These are phyloP conservation scores for Pogostemon cablin DNA, from an alignment of 257 asterid species.

Conservation along the genomic window DNA sequence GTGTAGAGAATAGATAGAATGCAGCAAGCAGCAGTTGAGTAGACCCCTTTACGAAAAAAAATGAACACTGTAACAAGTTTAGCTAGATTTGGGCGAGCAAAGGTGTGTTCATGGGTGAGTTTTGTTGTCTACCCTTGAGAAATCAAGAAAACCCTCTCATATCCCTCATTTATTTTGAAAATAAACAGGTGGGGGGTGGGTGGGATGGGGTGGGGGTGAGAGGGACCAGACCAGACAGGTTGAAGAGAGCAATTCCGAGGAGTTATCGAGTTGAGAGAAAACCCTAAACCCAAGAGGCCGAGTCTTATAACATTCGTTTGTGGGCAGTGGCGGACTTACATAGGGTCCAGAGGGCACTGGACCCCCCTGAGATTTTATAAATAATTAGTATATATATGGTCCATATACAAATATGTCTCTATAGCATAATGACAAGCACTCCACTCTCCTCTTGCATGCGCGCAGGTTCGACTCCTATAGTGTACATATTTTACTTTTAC, in stretches of 20 bases:
- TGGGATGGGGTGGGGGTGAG: not conserved
- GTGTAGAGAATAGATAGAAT: too few relatives aligned
- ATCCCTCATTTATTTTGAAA: not conserved
- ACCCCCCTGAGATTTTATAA: too few relatives aligned
- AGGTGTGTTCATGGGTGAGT: not conserved
- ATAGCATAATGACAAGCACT: too few relatives aligned
- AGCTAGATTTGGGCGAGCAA: constrained; percentile 1
- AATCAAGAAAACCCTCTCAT: not conserved
- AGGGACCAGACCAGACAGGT: constrained; percentile 14
- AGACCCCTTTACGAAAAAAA: too few relatives aligned
- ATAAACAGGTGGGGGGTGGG: not conserved
- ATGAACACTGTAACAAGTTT: not conserved
- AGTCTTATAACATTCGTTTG: constrained; percentile 38
- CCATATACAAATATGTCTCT: too few relatives aligned
- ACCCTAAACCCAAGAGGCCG: constrained; percentile 25
- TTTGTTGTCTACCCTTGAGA: not conserved
- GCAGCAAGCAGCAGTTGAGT: too few relatives aligned
- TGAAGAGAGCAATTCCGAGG: constrained; percentile 48
- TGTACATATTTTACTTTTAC: too few relatives aligned
- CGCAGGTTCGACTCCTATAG: too few relatives aligned
- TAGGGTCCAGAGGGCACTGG: too few relatives aligned
- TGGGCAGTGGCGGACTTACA: too few relatives aligned
- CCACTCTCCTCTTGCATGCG: too few relatives aligned
- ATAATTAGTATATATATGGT: too few relatives aligned
- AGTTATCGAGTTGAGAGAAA: constrained; percentile 21